These are phyloP conservation scores for Triticum turgidum DNA, from an alignment of 176 grass and related monocot genomes.

Conservation along the genomic window DNA sequence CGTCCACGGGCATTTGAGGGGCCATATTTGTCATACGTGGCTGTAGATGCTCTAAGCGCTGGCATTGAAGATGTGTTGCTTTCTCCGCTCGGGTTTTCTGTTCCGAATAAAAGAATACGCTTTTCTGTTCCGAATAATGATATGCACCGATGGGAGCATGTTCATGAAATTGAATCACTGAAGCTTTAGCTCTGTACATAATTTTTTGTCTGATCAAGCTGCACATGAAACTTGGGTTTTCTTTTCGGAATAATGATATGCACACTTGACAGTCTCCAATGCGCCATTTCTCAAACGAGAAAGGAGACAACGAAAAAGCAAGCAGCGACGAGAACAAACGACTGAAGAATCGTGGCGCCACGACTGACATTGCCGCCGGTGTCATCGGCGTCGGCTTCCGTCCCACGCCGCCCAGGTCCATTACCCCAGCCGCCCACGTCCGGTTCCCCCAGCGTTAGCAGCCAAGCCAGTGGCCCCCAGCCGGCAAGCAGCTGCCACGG, in stretches of 20 bases:
- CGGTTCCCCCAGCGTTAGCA: slow-evolving; percentile 22
- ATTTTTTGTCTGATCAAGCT: too few species aligned
- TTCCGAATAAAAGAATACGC: too few species aligned
- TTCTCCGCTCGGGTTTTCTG: too few species aligned
- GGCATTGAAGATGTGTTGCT: too few species aligned
- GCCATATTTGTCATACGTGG: too few species aligned
- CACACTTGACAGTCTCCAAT: not conserved
- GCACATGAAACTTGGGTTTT: not conserved
- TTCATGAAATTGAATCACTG: too few species aligned
- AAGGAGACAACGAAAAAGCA: slow-evolving; percentile 50
- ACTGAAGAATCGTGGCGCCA: slow-evolving; percentile 35
- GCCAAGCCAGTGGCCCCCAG: slow-evolving; percentile 47
- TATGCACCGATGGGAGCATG: too few species aligned
- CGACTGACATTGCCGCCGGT: slow-evolving; percentile 28
- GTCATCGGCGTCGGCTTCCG: not conserved
- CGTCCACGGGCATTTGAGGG: too few species aligned
- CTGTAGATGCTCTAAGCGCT: too few species aligned
- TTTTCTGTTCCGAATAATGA: too few species aligned
- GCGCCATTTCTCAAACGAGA: slow-evolving; percentile 26
- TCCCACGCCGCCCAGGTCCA: not conserved
- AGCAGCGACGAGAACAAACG: slow-evolving; percentile 52
- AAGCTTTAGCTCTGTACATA: too few species aligned
- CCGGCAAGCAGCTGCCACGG: slow-evolving; percentile 15
- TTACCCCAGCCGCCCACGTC: not conserved
- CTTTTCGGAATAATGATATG: not conserved